A percentile compares a stretch with the other conserved stretches of the same genome.
phyloP scores from a whole-genome alignment of 1,284 basidiomycete species.

The Cutaneotrichosporon sp. region DNA sequence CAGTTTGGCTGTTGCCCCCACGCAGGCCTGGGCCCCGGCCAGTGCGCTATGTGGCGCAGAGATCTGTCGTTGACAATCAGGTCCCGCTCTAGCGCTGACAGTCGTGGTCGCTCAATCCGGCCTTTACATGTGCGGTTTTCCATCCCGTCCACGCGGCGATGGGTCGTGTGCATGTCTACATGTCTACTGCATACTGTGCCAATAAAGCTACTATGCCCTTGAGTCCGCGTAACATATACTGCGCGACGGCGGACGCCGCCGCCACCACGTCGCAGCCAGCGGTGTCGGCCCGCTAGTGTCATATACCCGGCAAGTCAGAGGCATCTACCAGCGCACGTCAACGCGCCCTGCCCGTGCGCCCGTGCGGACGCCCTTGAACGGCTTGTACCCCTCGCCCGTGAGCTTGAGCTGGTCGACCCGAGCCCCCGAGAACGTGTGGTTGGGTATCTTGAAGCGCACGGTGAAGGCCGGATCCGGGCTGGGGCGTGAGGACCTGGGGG shows the following conservation, averaged over 20 bases:
- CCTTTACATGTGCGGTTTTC: no score
- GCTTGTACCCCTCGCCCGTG: constrained; percentile 54
- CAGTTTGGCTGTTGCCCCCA: no score
- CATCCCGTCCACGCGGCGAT: no score
- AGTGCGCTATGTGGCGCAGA: background rate
- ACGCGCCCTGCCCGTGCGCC: constrained; percentile 38
- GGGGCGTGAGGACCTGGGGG: constrained; percentile 29
- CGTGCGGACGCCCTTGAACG: constrained; percentile 61
- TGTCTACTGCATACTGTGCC: no score
- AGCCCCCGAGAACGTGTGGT: constrained; percentile 69
- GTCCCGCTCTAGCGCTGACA: background rate
- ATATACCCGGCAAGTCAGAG: no score
- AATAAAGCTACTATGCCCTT: no score
- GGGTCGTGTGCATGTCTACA: no score
- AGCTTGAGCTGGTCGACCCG: constrained; percentile 80
- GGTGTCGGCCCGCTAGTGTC: no score
- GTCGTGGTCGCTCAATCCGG: no score
- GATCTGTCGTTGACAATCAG: background rate
- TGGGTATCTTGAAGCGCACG: constrained; percentile 64
- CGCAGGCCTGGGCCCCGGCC: no score
- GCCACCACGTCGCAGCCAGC: no score
- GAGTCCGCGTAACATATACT: no score
- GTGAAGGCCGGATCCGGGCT: constrained; percentile 65
- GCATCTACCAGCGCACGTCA: constrained; percentile 44
- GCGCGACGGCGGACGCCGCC: background rate